Evolutionary conservation across 495 filamentous ascomycete genomes (phyloP).

Genomic region (Lindgomyces ingoldianus): DNA sequence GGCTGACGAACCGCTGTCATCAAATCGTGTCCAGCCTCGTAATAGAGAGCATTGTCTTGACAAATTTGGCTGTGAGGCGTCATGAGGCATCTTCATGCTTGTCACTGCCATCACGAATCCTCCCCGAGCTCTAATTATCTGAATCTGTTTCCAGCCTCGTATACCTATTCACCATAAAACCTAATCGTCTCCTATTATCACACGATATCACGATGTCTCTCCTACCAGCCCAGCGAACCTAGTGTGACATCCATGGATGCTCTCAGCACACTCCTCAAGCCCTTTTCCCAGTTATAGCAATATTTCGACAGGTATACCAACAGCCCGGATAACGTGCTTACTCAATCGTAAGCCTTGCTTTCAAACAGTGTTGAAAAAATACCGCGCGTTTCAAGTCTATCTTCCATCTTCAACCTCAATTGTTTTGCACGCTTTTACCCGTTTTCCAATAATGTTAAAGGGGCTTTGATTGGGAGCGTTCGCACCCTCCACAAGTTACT

Average conservation of each 20-base stretch:
- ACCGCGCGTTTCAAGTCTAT: constrained; percentile 16
- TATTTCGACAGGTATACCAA: not conserved
- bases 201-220: not conserved
- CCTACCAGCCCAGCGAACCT: not conserved
- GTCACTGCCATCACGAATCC: not conserved
- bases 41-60: not conserved
- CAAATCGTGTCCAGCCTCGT: constrained; percentile 3
- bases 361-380: not conserved
- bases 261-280: not conserved
- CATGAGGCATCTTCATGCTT: not conserved
- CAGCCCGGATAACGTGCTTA: constrained; percentile 1
- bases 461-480: no score
- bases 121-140: not conserved
- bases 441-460: not conserved
- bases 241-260: not conserved
- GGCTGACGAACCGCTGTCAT: constrained; percentile 21
- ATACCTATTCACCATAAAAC: not conserved
- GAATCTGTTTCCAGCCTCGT: not conserved
- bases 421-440: not conserved
- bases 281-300: not conserved
- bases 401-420: not conserved
- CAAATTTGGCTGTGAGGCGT: not conserved
- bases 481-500: no score
- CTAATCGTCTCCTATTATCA: not conserved
- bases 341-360: constrained; percentile 21